phyloP scores from a whole-genome alignment of 805 yeast genomes.

The Saccharomyces jurei region DNA sequence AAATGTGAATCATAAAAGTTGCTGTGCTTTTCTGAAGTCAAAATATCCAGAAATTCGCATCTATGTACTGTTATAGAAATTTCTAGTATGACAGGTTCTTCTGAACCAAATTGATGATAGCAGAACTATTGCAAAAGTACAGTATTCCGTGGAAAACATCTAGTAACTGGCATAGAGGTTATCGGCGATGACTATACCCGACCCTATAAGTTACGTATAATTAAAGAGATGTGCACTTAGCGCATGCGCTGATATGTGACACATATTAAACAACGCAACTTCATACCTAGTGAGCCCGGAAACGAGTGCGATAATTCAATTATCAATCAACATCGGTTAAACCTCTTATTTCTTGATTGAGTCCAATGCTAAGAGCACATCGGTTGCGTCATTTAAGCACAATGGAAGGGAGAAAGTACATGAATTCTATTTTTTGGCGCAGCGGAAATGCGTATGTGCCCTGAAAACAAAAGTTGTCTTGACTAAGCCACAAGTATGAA shows the following conservation, averaged over 20 bases:
- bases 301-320: too few species aligned
- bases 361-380: not conserved
- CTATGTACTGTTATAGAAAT: too few species aligned
- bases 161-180: not conserved
- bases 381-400: not conserved
- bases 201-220: not conserved
- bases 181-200: not conserved
- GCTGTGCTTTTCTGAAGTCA: too few species aligned
- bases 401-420: not conserved
- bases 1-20: not conserved
- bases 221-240: not conserved
- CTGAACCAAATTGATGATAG: too few species aligned
- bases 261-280: not conserved
- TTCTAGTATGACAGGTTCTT: too few species aligned
- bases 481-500: not conserved
- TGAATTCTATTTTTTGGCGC: not conserved
- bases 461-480: not conserved
- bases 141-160: too few species aligned
- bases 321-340: too few species aligned
- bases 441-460: not conserved
- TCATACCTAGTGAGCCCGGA: not conserved
- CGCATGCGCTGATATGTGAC: not conserved
- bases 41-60: too few species aligned
- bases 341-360: too few species aligned
- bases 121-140: not conserved